Evolutionary conservation across 176 grass and related monocot species (phyloP), one percentile per base, ranked within the genome.

Genomic region (Oryza longistaminata): DNA sequence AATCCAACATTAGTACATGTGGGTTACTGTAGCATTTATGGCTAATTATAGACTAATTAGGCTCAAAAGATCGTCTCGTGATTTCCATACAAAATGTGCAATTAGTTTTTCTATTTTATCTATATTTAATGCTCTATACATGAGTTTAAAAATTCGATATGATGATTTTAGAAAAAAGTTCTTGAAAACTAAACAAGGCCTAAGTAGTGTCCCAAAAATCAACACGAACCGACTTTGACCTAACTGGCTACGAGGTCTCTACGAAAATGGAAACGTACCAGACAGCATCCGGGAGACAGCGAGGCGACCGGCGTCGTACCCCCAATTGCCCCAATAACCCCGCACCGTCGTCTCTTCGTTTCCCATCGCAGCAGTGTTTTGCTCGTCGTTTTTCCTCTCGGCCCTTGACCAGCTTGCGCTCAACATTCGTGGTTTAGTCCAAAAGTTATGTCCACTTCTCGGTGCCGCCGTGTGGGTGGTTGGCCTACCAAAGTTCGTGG

Each of bases 201-300:
- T n/a, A n/a, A n/a, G n/a, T n/a, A n/a, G 50, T 55, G 1, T 17
- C 52, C 17, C 17, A 61, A 61, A 37, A 37, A 7, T 37, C 16
- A 73, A 46, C 11, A 16, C 55, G 29, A 65, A 71, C 34, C 29
- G 40, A 37, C 66, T 25, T 40, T n/a, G 29, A 62, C 44, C 78
- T 3, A 81, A 74, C 2, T 19, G 19, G 27, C 19, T 31, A 31
- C 29, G 35, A 37, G 6, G 35, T 37, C 35, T 37, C 19, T 31
- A 7, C 10, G 16, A 1, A 80, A 85, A 27, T 80, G 87, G 81
- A 80, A 22, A 17, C 76, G 34, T 60, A 49, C 82, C 82, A 7
- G 65, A 81, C 37, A 39, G 5, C 11, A 11, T 42, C 77, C 71
- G 29, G 35, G 52, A 7, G n/a, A 64, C 64, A 70, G 64, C 71